A percentile compares a stretch with the other conserved stretches of the same genome.
These are phyloP conservation scores for Arbutus unedo DNA, from an alignment of 148 eudicot genomes.

Conservation along the genomic window DNA sequence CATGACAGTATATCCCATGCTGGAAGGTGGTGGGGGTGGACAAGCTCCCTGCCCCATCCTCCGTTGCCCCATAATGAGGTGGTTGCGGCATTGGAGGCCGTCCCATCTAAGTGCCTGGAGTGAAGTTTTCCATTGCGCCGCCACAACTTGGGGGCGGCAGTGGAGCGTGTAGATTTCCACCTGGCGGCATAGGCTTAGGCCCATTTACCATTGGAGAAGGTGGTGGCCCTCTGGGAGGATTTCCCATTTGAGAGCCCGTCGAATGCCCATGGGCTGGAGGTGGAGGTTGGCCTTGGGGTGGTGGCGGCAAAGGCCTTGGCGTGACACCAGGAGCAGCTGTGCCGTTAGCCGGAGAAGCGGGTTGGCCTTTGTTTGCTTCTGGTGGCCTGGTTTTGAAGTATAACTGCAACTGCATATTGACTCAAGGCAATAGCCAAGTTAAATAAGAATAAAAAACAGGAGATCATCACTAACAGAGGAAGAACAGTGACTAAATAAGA, in stretches of 20 bases:
- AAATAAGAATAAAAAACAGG: constrained; percentile 11
- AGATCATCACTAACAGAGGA: background rate
- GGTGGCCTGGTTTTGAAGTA: constrained; percentile 94
- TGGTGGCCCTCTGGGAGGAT: constrained; percentile 61
- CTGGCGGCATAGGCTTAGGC: constrained; percentile 85
- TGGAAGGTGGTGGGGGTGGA: constrained; percentile 78
- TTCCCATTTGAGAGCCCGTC: constrained; percentile 47
- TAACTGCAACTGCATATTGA: constrained; percentile 68
- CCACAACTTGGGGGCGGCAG: constrained; percentile 66
- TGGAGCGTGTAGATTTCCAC: constrained; percentile 66
- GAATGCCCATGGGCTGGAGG: constrained; percentile 74
- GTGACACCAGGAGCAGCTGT: constrained; percentile 75
- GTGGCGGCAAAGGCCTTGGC: constrained; percentile 56
- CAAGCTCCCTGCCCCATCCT: constrained; percentile 50
- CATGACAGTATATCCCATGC: constrained; percentile 36
- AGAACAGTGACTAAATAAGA: too few species aligned
- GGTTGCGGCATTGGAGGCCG: constrained; percentile 61
- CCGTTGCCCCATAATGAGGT: constrained; percentile 71
- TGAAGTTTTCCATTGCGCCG: constrained; percentile 72
- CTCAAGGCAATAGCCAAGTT: background rate
- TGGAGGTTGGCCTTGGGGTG: constrained; percentile 60
- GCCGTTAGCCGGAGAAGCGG: constrained; percentile 56
- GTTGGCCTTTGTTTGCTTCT: constrained; percentile 64
- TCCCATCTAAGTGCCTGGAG: constrained; percentile 59
- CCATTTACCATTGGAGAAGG: constrained; percentile 70